phyloP scores from a whole-genome alignment of 768 basidiomycete species.

The Leccinellum luteum region DNA sequence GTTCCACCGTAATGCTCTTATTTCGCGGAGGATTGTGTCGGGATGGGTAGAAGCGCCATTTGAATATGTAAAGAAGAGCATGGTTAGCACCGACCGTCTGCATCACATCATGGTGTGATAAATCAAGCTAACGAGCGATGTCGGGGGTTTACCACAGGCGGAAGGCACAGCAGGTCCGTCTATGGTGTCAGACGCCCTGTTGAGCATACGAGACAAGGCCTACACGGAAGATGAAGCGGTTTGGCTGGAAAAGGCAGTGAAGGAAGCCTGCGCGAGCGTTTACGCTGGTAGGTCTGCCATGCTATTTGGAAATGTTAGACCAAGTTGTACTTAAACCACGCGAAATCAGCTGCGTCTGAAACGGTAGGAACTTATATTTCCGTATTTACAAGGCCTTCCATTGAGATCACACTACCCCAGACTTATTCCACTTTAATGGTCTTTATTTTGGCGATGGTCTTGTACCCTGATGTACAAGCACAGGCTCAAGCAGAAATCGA shows the following conservation, averaged over 20 bases:
- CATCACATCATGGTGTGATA: neutral
- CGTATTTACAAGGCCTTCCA: too few relatives aligned
- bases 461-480: neutral
- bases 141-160: too few relatives aligned
- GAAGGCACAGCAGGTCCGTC: too few relatives aligned
- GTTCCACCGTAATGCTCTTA: conserved; percentile 14
- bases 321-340: too few relatives aligned
- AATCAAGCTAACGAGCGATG: neutral
- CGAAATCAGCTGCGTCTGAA: too few relatives aligned
- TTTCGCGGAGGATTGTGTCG: neutral
- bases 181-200: too few relatives aligned
- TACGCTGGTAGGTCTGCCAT: too few relatives aligned
- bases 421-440: conserved; percentile 17
- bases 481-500: conserved; percentile 20
- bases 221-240: conserved; percentile 1
- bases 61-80: too few relatives aligned
- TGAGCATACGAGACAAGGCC: neutral
- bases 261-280: conserved; percentile 17
- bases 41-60: too few relatives aligned
- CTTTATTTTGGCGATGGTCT: conserved; percentile 26
- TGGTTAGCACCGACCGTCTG: conserved; percentile 1
- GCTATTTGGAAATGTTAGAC: too few relatives aligned
- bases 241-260: conserved; percentile 4
- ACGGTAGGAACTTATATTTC: too few relatives aligned
- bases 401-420: neutral